phyloP scores from a whole-genome alignment of 2,329 filamentous ascomycete species.

The Cladosporium sp. region DNA sequence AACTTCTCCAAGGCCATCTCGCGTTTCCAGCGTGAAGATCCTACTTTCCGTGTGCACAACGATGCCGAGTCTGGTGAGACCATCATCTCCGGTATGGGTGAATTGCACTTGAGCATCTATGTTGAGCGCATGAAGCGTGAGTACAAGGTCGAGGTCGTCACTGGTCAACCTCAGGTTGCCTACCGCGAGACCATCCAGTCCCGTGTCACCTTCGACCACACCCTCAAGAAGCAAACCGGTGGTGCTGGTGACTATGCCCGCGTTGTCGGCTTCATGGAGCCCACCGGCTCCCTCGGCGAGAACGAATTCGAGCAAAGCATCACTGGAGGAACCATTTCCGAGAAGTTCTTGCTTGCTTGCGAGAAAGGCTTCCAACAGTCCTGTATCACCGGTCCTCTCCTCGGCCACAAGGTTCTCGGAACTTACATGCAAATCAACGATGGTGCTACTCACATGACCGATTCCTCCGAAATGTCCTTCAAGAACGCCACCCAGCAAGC shows the following conservation, averaged over 20 bases:
- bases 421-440: constrained; percentile 90
- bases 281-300: constrained; percentile 64
- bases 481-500: constrained; percentile 91
- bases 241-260: constrained; percentile 94
- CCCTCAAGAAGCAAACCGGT: constrained; percentile 91
- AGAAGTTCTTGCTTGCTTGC: constrained; percentile 93
- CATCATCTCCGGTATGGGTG: constrained; percentile 97
- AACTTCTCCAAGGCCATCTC: constrained; percentile 99
- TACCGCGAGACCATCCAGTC: constrained; percentile 91
- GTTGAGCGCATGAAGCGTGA: constrained; percentile 94
- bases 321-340: constrained; percentile 82
- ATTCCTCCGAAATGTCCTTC: constrained; percentile 96
- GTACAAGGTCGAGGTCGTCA: constrained; percentile 92
- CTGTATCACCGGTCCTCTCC: constrained; percentile 80
- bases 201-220: constrained; percentile 80
- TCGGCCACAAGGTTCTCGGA: constrained; percentile 90
- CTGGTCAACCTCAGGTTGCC: constrained; percentile 93
- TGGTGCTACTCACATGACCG: constrained; percentile 93
- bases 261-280: constrained; percentile 88
- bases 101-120: constrained; percentile 94
- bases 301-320: constrained; percentile 87
- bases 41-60: constrained; percentile 92
- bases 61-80: constrained; percentile 92
- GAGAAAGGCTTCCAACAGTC: constrained; percentile 87
- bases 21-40: constrained; percentile 96